Percentiles rank a stretch among this genome's conserved stretches.
These are phyloP conservation scores for Carex pumila DNA, from an alignment of 176 grass and related monocot genomes.

Conservation along the genomic window DNA sequence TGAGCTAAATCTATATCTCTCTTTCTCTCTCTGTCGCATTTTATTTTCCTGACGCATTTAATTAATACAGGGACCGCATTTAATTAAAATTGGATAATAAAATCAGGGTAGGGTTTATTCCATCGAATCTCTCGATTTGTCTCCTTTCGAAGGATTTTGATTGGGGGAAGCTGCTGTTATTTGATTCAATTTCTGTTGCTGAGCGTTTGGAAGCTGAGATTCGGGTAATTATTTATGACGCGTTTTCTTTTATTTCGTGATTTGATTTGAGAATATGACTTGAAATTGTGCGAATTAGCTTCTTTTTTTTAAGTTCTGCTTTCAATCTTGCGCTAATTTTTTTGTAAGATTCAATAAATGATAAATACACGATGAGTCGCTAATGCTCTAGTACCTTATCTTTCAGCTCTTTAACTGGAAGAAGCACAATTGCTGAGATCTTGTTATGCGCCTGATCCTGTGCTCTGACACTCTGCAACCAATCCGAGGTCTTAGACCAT, in stretches of 20 bases:
- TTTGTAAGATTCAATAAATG: background rate
- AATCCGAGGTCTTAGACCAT: constrained; percentile 4
- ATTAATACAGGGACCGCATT: constrained; percentile 19
- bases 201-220: background rate
- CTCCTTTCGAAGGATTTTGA: background rate
- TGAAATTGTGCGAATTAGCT: too few relatives aligned
- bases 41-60: background rate
- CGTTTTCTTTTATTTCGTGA: background rate
- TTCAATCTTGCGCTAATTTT: background rate
- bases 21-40: background rate
- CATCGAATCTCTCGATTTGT: background rate
- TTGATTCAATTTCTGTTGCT: background rate
- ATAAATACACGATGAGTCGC: background rate
- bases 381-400: background rate
- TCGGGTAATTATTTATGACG: background rate
- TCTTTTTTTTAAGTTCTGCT: too few relatives aligned
- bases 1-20: constrained; percentile 10
- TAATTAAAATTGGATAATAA: background rate
- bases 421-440: background rate
- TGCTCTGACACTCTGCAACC: background rate
- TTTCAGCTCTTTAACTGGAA: background rate
- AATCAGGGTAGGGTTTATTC: constrained; percentile 16
- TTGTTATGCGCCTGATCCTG: background rate
- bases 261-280: background rate
- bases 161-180: background rate